A percentile compares a stretch with the other conserved stretches of the same genome.
These are phyloP conservation scores for Simplicillium sp. DNA, from an alignment of 2,329 filamentous ascomycete genomes.

Conservation along the genomic window DNA sequence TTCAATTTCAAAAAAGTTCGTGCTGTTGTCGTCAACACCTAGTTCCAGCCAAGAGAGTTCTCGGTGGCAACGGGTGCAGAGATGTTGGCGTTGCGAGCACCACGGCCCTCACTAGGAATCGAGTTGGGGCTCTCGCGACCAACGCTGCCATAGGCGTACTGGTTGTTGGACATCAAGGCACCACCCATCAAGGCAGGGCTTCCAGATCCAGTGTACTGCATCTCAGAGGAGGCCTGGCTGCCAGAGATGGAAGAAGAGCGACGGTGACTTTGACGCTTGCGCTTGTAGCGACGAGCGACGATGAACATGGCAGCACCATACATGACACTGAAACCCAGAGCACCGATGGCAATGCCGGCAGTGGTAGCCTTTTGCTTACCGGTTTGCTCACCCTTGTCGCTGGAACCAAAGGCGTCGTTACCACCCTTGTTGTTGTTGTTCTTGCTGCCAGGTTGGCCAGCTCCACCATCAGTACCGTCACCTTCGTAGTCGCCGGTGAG, in stretches of 20 bases:
- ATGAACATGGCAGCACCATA: slow-evolving; percentile 94
- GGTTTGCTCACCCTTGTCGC: slow-evolving; percentile 37
- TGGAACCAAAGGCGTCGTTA: slow-evolving; percentile 31
- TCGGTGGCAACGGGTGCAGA: slow-evolving; percentile 85
- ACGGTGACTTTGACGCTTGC: slow-evolving; percentile 68
- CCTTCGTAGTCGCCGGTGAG: slow-evolving; percentile 26
- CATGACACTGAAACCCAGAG: slow-evolving; percentile 69
- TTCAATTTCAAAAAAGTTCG: slow-evolving; percentile 9
- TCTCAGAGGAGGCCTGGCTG: slow-evolving; percentile 35
- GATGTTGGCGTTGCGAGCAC: slow-evolving; percentile 56
- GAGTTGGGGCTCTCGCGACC: slow-evolving; percentile 38
- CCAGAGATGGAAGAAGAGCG: slow-evolving; percentile 65
- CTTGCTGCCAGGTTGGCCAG: slow-evolving; percentile 20
- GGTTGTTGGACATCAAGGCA: slow-evolving; percentile 48
- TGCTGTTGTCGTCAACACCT: slow-evolving; percentile 18
- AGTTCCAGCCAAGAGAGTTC: slow-evolving; percentile 96
- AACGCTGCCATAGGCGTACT: slow-evolving; percentile 43
- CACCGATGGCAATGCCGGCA: slow-evolving; percentile 65
- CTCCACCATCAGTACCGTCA: slow-evolving; percentile 29
- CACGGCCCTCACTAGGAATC: slow-evolving; percentile 11
- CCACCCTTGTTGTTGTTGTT: slow-evolving; percentile 19
- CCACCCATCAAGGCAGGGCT: slow-evolving; percentile 63
- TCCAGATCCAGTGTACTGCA: slow-evolving; percentile 38
- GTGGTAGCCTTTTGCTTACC: slow-evolving; percentile 54
- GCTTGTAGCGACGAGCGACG: slow-evolving; percentile 81